Conservation (phyloP, 495 filamentous ascomycete species). For the Trichoderma parareesei region DNA sequence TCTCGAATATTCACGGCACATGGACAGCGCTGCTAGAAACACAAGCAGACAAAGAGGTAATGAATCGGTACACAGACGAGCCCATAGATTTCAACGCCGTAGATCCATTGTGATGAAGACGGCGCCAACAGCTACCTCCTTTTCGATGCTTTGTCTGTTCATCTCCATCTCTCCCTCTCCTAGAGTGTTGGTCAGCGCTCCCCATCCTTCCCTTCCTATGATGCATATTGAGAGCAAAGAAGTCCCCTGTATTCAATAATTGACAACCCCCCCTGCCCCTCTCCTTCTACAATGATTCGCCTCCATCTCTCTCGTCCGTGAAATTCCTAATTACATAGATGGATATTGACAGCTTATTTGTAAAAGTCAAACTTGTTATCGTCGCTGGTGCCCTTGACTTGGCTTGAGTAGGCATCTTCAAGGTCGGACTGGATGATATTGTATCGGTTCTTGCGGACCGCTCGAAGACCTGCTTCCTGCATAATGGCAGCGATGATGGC, state of each 20-base stretch:
- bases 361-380: constrained; percentile 72
- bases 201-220: neutral
- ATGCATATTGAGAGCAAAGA: neutral
- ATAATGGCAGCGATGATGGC: constrained; percentile 98
- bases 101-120: neutral
- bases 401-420: constrained; percentile 90
- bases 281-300: neutral
- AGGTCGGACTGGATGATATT: constrained; percentile 96
- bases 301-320: neutral
- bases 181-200: neutral
- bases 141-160: neutral
- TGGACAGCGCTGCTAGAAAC: neutral
- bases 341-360: constrained; percentile 25
- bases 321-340: neutral
- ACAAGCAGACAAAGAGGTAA: neutral
- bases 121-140: neutral
- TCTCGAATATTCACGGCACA: too few species aligned
- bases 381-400: constrained; percentile 85
- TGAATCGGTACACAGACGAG: neutral
- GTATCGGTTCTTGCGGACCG: constrained; percentile 96
- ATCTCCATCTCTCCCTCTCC: neutral
- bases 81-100: neutral
- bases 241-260: neutral
- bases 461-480: constrained; percentile 94
- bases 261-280: neutral